phyloP scores from a whole-genome alignment of 2,329 filamentous ascomycete species.

The Trichoderma semiorbis region DNA sequence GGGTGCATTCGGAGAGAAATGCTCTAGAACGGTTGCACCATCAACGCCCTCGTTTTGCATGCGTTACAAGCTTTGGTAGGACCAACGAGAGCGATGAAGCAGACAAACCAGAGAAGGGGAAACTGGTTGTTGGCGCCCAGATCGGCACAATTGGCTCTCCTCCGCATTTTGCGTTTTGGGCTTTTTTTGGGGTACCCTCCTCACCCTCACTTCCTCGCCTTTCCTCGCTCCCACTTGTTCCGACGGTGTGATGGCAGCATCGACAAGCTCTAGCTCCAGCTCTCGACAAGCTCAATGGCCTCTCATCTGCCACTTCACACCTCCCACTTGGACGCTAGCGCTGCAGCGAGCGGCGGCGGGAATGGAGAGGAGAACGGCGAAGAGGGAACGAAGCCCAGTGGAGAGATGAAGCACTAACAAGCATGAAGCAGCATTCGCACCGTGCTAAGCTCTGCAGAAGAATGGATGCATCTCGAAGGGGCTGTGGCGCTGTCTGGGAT shows the following conservation, averaged over 20 bases:
- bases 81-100: not conserved
- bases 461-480: not conserved
- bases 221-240: conserved; percentile 1
- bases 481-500: not conserved
- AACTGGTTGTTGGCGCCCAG: not conserved
- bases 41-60: not conserved
- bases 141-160: not conserved
- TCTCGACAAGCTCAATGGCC: conserved; percentile 1
- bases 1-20: not conserved
- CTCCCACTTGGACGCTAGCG: conserved; percentile 2
- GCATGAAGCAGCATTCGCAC: not conserved
- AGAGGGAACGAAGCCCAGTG: not conserved
- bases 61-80: not conserved
- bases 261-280: conserved; percentile 5
- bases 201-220: not conserved
- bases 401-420: not conserved
- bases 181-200: not conserved
- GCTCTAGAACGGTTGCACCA: not conserved
- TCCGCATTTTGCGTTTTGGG: not conserved
- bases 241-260: not conserved
- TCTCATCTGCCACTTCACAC: not conserved
- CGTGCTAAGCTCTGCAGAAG: not conserved
- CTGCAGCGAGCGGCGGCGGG: not conserved
- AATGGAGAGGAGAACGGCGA: not conserved
- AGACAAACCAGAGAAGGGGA: not conserved